These are phyloP conservation scores for Aspergillus incahuasiensis DNA, from an alignment of 495 filamentous ascomycete species.

Conservation along the genomic window DNA sequence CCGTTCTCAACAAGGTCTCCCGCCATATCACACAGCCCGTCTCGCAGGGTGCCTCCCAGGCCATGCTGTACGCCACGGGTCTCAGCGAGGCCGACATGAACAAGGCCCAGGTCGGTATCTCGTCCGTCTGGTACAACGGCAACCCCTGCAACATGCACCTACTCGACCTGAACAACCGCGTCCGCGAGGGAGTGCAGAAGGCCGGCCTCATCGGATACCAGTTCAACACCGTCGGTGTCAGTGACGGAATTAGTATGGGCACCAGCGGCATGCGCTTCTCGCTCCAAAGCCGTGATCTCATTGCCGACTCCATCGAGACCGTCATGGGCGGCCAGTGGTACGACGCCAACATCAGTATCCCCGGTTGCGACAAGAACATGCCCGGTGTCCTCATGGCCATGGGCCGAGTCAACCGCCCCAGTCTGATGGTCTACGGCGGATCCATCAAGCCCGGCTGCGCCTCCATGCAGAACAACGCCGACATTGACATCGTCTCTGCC, in stretches of 20 bases:
- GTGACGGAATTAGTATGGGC: slow-evolving; percentile 56
- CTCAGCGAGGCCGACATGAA: slow-evolving; percentile 77
- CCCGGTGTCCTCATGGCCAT: slow-evolving; percentile 97
- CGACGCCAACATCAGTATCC: slow-evolving; percentile 95
- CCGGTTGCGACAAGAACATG: slow-evolving; percentile 99
- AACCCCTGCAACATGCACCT: slow-evolving; percentile 99
- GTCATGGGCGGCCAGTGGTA: slow-evolving; percentile 99
- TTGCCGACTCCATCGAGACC: slow-evolving; percentile 96
- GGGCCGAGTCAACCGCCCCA: slow-evolving; percentile 90
- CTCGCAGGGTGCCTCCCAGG: slow-evolving; percentile 95
- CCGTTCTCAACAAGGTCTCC: slow-evolving; percentile 74
- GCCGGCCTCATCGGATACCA: slow-evolving; percentile 79
- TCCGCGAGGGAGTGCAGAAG: slow-evolving; percentile 78
- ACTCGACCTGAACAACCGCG: slow-evolving; percentile 74
- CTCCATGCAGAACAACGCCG: slow-evolving; percentile 62
- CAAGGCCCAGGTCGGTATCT: slow-evolving; percentile 96
- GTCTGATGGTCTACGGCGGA: slow-evolving; percentile 95
- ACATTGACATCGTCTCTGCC: slow-evolving; percentile 91
- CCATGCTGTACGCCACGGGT: slow-evolving; percentile 96
- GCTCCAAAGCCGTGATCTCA: slow-evolving; percentile 89
- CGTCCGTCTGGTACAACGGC: slow-evolving; percentile 81
- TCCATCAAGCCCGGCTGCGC: slow-evolving; percentile 88
- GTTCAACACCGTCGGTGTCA: slow-evolving; percentile 98
- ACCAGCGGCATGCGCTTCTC: slow-evolving; percentile 84
- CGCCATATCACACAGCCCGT: slow-evolving; percentile 86